Conservation (phyloP, 2,329 filamentous ascomycete genomes). For the Stylonectria norvegica region DNA sequence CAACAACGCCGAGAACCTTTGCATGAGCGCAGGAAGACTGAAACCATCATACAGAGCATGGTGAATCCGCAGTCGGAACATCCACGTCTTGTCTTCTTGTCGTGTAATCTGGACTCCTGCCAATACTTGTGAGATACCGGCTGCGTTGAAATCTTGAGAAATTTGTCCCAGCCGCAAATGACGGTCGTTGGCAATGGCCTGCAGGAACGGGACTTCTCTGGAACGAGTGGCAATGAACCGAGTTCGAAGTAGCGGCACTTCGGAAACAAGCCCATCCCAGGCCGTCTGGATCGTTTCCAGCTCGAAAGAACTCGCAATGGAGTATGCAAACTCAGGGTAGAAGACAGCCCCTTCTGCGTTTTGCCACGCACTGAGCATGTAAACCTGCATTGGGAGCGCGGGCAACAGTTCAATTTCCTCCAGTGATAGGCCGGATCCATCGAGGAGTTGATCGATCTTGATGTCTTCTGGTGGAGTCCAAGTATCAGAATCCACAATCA, state of each 20-base stretch:
- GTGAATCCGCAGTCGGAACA: constrained; percentile 62
- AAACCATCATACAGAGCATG: constrained; percentile 88
- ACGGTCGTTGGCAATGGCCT: constrained; percentile 49
- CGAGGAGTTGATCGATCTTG: constrained; percentile 38
- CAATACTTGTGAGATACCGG: constrained; percentile 7
- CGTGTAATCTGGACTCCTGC: constrained; percentile 10
- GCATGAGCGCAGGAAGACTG: constrained; percentile 64
- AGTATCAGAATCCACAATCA: background rate
- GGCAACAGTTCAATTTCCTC: constrained; percentile 61
- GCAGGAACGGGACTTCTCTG: constrained; percentile 53
- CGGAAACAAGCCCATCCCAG: constrained; percentile 57
- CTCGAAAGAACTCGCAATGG: constrained; percentile 40
- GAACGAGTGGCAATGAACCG: constrained; percentile 54
- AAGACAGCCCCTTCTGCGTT: constrained; percentile 65
- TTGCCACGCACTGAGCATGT: constrained; percentile 77
- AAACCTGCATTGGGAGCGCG: constrained; percentile 71
- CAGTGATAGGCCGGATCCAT: constrained; percentile 36
- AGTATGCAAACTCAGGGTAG: constrained; percentile 68
- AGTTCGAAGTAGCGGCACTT: constrained; percentile 66
- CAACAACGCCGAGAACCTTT: constrained; percentile 25
- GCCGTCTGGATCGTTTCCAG: constrained; percentile 47
- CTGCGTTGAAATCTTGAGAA: background rate
- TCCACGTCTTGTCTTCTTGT: constrained; percentile 19
- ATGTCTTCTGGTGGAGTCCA: constrained; percentile 37
- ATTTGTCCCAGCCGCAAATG: constrained; percentile 6